Base-by-base conservation (phyloP, 2,329 filamentous ascomycete species). In the Alternaria longipes region DNA sequence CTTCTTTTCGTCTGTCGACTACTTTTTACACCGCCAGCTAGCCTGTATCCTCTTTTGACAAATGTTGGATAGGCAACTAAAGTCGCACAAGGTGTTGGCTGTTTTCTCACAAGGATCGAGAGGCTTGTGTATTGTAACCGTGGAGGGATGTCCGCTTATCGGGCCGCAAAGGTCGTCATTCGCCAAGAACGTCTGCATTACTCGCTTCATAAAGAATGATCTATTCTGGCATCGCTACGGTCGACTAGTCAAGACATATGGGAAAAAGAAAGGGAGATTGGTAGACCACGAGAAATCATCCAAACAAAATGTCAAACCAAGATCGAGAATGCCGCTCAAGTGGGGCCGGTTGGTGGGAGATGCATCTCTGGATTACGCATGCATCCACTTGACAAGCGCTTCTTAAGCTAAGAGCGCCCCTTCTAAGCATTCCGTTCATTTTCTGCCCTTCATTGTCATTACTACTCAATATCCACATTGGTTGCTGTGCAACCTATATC, bases 131-230 rank as follows among this genome's bases (percentile, higher is more conserved):
- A 12, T 22, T 26, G 50, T 12, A 52, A 6, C 22, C 36, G 50
- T 52, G 20, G 32, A 36, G n/a, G 40, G 22, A 34, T 41, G 36
- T 38, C 50, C 36, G 50, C 22, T 52, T 52, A 52, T 52, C 50
- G 50, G 50, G 24, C 50, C 36, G 50, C 36, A 41, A 41, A 52
- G 41, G 50, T 26, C 36, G 36, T 52, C 50, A 41, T 52, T 41
- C 36, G 50, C 50, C 50, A 41, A 52, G 34, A 14, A 38, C 22
- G 22, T 16, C n/a, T 26, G 24, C 41, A 30, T 30, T 8, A 9
- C 32, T 14, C 2, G 32, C 36, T 7, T 50, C 8, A 22, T 24
- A 22, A 40, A 20, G 5, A 41, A 7, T 4, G 1, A 2, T 41
- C 22, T 52, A 22, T 16, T 11, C 11, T 30, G 9, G 8, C 11